A percentile compares a stretch with the other conserved stretches of the same genome.
phyloP scores from a whole-genome alignment of 2,329 filamentous ascomycete genomes.

The Fusarium heterosporum region DNA sequence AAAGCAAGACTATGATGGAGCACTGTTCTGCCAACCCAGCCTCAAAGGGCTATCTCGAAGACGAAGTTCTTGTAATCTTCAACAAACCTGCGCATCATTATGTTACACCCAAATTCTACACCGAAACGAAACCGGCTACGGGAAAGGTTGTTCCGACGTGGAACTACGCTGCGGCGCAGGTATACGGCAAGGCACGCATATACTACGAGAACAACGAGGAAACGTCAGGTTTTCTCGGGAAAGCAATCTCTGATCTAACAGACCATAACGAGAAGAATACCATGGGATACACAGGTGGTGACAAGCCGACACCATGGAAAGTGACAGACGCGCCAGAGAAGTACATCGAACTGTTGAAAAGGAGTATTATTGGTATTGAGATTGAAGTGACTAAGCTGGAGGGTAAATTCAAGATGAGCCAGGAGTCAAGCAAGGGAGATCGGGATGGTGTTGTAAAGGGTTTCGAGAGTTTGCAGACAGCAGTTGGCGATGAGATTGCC shows the following conservation, averaged over 20 bases:
- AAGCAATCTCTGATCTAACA: conserved; percentile 65
- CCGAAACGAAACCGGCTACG: conserved; percentile 70
- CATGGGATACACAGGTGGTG: conserved; percentile 64
- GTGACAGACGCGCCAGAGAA: conserved; percentile 66
- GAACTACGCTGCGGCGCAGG: conserved; percentile 76
- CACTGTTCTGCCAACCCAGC: conserved; percentile 31
- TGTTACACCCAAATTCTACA: conserved; percentile 76
- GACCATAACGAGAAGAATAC: conserved; percentile 61
- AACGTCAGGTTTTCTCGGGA: conserved; percentile 58
- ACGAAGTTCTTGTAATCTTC: conserved; percentile 74
- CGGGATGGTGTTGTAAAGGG: conserved; percentile 67
- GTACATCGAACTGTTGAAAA: conserved; percentile 68
- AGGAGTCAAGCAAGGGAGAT: conserved; percentile 66
- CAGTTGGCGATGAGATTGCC: conserved; percentile 47
- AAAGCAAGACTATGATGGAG: conserved; percentile 70
- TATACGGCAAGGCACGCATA: conserved; percentile 67
- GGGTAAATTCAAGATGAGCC: conserved; percentile 75
- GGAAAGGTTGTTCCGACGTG: conserved; percentile 78
- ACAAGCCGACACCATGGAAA: conserved; percentile 59
- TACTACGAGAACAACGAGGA: conserved; percentile 61
- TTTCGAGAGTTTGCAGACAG: conserved; percentile 55
- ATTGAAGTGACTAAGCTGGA: conserved; percentile 65
- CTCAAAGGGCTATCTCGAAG: conserved; percentile 48
- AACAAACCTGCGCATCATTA: conserved; percentile 70
- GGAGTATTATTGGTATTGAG: conserved; percentile 70